Conservation (phyloP, 2,329 filamentous ascomycete species). For the Fusarium sp. region DNA sequence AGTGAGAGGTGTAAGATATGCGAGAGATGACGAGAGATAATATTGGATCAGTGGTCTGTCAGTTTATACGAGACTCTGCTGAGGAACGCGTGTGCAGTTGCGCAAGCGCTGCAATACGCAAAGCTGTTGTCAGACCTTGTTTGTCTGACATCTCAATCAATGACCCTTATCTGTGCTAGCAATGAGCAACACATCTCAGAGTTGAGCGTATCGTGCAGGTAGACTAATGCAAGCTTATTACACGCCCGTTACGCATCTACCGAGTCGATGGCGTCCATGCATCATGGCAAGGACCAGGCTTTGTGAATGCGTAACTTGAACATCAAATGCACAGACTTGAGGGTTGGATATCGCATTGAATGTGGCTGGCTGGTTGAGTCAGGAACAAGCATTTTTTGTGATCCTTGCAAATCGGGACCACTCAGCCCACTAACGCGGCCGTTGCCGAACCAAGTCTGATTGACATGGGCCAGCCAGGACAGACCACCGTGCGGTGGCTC, state of each 20-base stretch:
- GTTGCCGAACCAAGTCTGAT: conserved; percentile 38
- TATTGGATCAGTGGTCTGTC: not conserved
- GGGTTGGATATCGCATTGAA: conserved; percentile 17
- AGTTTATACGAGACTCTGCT: not conserved
- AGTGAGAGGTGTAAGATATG: conserved; percentile 1
- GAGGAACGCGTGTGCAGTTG: not conserved
- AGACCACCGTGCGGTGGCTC: conserved; percentile 36
- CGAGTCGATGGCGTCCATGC: conserved; percentile 26
- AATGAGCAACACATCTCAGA: not conserved
- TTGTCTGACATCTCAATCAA: not conserved
- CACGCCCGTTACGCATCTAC: conserved; percentile 21
- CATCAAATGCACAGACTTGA: conserved; percentile 4
- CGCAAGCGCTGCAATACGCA: not conserved
- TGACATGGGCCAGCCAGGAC: conserved; percentile 18
- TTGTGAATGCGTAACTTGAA: conserved; percentile 1
- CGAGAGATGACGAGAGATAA: not conserved
- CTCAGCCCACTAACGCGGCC: conserved; percentile 39
- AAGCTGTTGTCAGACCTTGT: not conserved
- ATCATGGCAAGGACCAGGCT: conserved; percentile 23
- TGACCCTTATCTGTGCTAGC: not conserved
- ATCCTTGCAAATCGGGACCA: conserved; percentile 29
- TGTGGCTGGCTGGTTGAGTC: conserved; percentile 29
- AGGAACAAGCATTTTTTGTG: conserved; percentile 10
- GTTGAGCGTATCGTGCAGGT: not conserved
- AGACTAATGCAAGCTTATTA: conserved; percentile 27